These are phyloP conservation scores for Hyphodiscus sp. DNA, from an alignment of 2,329 filamentous ascomycete species.

Conservation along the genomic window DNA sequence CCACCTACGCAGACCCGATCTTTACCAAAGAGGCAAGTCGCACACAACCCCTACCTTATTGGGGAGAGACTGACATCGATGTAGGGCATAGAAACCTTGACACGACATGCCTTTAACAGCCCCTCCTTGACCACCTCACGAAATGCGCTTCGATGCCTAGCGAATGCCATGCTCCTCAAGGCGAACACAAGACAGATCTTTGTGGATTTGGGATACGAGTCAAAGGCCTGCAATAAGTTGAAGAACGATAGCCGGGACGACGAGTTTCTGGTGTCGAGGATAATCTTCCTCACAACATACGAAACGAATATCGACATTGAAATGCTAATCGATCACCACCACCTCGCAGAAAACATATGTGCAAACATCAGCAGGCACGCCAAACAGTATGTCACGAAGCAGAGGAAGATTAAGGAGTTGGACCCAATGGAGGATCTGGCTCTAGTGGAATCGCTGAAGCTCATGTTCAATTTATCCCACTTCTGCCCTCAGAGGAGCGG, in stretches of 20 bases:
- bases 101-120: constrained; percentile 66
- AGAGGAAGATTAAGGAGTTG: constrained; percentile 23
- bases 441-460: constrained; percentile 74
- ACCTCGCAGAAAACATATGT: constrained; percentile 61
- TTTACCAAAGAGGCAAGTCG: constrained; percentile 66
- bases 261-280: constrained; percentile 76
- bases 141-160: constrained; percentile 74
- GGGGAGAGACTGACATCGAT: constrained; percentile 12
- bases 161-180: constrained; percentile 73
- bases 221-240: constrained; percentile 63
- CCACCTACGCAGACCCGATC: constrained; percentile 68
- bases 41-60: constrained; percentile 9
- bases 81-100: constrained; percentile 69
- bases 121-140: constrained; percentile 57
- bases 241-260: constrained; percentile 72
- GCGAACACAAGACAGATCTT: constrained; percentile 64
- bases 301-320: constrained; percentile 62
- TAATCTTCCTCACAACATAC: constrained; percentile 77
- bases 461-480: constrained; percentile 83
- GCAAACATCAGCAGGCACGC: constrained; percentile 67
- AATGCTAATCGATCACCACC: constrained; percentile 57
- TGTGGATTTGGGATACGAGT: constrained; percentile 61
- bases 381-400: constrained; percentile 39
- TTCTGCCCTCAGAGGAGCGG: constrained; percentile 56
- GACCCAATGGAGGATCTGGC: constrained; percentile 71